Conservation (phyloP, 495 filamentous ascomycete genomes). For the Entonaema liquescens region DNA sequence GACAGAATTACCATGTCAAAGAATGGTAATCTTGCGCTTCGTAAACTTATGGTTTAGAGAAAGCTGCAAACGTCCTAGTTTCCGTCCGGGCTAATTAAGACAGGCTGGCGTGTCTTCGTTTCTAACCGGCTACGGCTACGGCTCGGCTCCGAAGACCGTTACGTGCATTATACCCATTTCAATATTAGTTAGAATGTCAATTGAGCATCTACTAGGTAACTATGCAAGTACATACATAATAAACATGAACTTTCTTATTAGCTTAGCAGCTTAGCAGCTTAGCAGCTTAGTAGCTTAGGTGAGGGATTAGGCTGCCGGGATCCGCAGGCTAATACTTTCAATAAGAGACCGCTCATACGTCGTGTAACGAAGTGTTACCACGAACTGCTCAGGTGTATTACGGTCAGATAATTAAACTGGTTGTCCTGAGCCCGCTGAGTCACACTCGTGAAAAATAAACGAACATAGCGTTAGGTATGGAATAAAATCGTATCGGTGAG, state of each 20-base stretch:
- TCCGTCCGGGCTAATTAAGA: constrained; percentile 9
- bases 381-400: constrained; percentile 2
- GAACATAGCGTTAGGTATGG: background rate
- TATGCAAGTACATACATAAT: background rate
- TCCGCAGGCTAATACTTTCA: background rate
- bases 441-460: background rate
- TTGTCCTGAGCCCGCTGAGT: background rate
- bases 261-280: too few species aligned
- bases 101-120: background rate
- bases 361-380: background rate
- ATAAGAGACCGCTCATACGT: background rate
- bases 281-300: too few species aligned
- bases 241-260: too few species aligned
- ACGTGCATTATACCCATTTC: background rate
- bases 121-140: constrained; percentile 8
- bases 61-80: constrained; percentile 22
- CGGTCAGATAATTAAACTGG: constrained; percentile 5
- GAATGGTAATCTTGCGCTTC: constrained; percentile 15
- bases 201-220: background rate
- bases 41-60: background rate
- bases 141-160: constrained; percentile 27
- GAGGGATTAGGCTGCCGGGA: constrained; percentile 13
- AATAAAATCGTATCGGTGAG: background rate
- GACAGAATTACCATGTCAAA: constrained; percentile 21
- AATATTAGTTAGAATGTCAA: background rate